These are phyloP conservation scores for Coccinonectria pachysandricola DNA, from an alignment of 2,329 filamentous ascomycete species.

Conservation along the genomic window DNA sequence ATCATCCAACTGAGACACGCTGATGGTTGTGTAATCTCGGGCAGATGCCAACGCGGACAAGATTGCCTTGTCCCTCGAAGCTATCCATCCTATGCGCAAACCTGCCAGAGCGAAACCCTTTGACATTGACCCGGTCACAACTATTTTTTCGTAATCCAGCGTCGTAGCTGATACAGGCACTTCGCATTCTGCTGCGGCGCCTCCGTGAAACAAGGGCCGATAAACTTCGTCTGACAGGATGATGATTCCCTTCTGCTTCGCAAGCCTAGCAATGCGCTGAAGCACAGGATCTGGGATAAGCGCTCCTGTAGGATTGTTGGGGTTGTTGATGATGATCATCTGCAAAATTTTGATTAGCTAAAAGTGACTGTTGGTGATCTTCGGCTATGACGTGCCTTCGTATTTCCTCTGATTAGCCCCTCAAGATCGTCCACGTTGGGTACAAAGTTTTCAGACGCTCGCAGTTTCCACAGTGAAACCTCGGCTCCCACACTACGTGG, in stretches of 20 bases:
- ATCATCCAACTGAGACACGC: conserved; percentile 75
- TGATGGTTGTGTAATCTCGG: conserved; percentile 78
- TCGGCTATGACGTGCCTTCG: conserved; percentile 48
- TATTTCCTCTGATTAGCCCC: conserved; percentile 53
- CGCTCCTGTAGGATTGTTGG: conserved; percentile 73
- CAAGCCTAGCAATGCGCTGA: conserved; percentile 51
- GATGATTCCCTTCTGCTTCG: conserved; percentile 50
- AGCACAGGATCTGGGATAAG: conserved; percentile 54
- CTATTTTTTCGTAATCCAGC: conserved; percentile 58
- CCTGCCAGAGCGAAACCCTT: conserved; percentile 80
- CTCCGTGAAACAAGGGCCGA: conserved; percentile 66
- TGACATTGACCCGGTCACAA: conserved; percentile 72
- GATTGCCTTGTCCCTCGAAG: conserved; percentile 51
- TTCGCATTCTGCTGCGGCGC: conserved; percentile 36
- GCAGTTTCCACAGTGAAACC: conserved; percentile 66
- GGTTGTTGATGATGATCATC: conserved; percentile 53
- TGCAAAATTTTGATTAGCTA: conserved; percentile 5
- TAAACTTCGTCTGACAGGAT: conserved; percentile 77
- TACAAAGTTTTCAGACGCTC: conserved; percentile 52
- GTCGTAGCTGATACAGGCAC: conserved; percentile 56
- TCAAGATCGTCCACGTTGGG: conserved; percentile 58
- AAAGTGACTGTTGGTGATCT: too few species aligned
- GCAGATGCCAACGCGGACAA: conserved; percentile 53
- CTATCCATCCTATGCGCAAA: conserved; percentile 75
- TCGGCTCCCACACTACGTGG: conserved; percentile 66